Base-by-base conservation (phyloP, 441 rosid species). In the Breynia disticha region DNA sequence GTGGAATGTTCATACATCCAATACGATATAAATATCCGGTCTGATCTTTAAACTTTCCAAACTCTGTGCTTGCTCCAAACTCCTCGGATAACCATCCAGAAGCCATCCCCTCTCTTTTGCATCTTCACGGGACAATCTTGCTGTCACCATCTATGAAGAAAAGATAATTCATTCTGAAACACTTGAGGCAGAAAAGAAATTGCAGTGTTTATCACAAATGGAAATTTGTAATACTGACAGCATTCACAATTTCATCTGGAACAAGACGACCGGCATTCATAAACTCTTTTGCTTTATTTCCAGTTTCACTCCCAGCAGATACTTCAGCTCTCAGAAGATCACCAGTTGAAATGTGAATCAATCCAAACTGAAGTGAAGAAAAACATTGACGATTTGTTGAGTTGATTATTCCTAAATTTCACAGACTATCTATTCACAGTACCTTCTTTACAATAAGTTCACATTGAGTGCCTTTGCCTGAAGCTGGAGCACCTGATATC, bases 401-500 rank as follows among this genome's bases (percentile, higher is more conserved):
- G 7, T 24, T 24, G 32, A 24, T 24, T 2, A 24, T 24, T 2
- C 7, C 32, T 24, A 24, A 7, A 24, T 24, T 24, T 24, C 32
- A 24, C 32, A 24, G 7, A 24, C 3, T 24, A 7, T 24, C 32
- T 24, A 24, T 7, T 24, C 32, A 24, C 32, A 46, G 54, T 72
- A 88, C 98, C 91, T 84, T 82, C 6, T 77, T 73, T 62, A 75
- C 95, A 41, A 86, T 82, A 52, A 88, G 65, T 55, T 88, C 95
- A 61, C 95, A 82, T 63, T 88, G 98, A 57, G 98, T 81, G 50
- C 98, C 95, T 75, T 88, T 91, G 42, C 98, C 97, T 2, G 91
- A 91, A 7, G 95, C 95, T 0, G 97, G 90, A 19, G 97, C 95
- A 19, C 98, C 97, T 0, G 95, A 86, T 59, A 91, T 86, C 95